These are phyloP conservation scores for Vigna trinervia DNA, from an alignment of 306 rosid species.

Conservation along the genomic window DNA sequence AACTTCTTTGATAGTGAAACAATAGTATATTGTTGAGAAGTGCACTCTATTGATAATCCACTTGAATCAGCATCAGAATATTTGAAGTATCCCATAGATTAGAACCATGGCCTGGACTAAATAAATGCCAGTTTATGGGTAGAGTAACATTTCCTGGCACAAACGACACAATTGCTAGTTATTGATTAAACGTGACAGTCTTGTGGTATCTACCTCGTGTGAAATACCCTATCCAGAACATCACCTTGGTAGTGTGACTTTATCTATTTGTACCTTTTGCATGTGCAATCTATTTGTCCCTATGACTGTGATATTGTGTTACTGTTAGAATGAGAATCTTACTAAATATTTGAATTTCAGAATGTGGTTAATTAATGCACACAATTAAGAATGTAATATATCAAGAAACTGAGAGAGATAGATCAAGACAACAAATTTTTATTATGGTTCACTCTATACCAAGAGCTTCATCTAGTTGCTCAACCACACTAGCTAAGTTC, in stretches of 20 bases:
- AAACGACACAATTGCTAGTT: neutral
- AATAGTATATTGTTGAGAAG: conserved; percentile 1
- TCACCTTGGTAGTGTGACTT: conserved; percentile 17
- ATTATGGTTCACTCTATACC: no score
- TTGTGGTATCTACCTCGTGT: conserved; percentile 11
- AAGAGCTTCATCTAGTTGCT: no score
- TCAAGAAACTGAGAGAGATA: no score
- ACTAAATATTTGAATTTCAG: no score
- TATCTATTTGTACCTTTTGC: neutral
- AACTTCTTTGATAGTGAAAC: conserved; percentile 28
- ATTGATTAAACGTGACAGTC: conserved; percentile 29
- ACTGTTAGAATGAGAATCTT: conserved; percentile 7
- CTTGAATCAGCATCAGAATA: conserved; percentile 19
- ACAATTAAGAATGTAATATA: no score
- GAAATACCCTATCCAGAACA: neutral
- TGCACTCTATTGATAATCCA: conserved; percentile 10
- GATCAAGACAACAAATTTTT: no score
- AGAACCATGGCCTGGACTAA: conserved; percentile 1
- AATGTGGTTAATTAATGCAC: no score
- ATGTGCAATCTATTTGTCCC: neutral
- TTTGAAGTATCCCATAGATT: conserved; percentile 25
- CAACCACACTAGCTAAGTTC: no score
- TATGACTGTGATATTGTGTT: conserved; percentile 3
- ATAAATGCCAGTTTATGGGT: conserved; percentile 19
- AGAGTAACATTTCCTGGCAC: neutral